A percentile compares a stretch with the other conserved stretches of the same genome.
phyloP scores from a whole-genome alignment of 805 yeast species.

The Pichia nanzhaoensis region DNA sequence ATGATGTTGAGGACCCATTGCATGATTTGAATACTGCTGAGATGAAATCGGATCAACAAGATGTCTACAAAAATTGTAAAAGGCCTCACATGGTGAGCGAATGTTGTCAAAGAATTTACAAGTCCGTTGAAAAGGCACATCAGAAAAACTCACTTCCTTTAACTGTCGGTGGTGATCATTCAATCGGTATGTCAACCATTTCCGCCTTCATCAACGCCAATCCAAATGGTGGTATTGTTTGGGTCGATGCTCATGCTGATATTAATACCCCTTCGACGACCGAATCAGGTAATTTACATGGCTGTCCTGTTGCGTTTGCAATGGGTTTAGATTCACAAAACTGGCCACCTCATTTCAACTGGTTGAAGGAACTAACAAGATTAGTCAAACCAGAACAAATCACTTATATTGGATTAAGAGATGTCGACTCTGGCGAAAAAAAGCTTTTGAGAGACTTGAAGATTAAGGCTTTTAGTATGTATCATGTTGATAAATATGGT shows the following conservation, averaged over 20 bases:
- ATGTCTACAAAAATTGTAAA: constrained; percentile 52
- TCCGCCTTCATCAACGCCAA: constrained; percentile 70
- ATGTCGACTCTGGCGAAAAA: constrained; percentile 84
- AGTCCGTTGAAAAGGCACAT: constrained; percentile 50
- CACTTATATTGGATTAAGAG: constrained; percentile 92
- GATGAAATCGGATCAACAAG: constrained; percentile 37
- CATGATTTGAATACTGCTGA: constrained; percentile 39
- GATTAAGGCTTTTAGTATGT: constrained; percentile 88
- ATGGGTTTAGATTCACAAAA: constrained; percentile 68
- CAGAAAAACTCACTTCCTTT: constrained; percentile 53
- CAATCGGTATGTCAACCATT: constrained; percentile 90
- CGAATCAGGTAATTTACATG: constrained; percentile 87
- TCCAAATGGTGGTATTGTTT: constrained; percentile 84
- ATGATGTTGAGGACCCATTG: constrained; percentile 48
- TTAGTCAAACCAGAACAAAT: constrained; percentile 61
- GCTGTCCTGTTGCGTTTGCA: constrained; percentile 90
- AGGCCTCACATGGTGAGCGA: constrained; percentile 73
- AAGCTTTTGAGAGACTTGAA: constrained; percentile 59
- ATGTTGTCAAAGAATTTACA: constrained; percentile 57
- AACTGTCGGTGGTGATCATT: constrained; percentile 95
- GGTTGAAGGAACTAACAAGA: constrained; percentile 54
- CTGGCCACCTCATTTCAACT: constrained; percentile 67
- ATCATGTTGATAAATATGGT: constrained; percentile 91
- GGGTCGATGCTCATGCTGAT: constrained; percentile 99
- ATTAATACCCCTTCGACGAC: constrained; percentile 83